phyloP scores from a whole-genome alignment of 306 rosid species.

The Prunus davidiana region DNA sequence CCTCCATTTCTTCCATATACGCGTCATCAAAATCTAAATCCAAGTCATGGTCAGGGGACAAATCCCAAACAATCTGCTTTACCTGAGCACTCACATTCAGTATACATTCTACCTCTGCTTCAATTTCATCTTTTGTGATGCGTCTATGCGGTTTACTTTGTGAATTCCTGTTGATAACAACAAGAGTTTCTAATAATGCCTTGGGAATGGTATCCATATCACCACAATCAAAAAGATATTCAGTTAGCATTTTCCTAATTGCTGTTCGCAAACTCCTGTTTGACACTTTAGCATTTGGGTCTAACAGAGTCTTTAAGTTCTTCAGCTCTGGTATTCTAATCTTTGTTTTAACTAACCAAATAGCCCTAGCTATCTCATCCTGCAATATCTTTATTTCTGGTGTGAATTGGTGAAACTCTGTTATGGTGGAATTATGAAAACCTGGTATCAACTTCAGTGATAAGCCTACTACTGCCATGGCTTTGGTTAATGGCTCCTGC shows the following conservation, averaged over 20 bases:
- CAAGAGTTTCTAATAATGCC: conserved; percentile 46
- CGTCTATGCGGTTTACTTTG: conserved; percentile 4
- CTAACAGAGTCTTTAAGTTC: conserved; percentile 50
- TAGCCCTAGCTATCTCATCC: conserved; percentile 64
- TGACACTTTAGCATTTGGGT: conserved; percentile 48
- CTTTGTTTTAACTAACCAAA: conserved; percentile 46
- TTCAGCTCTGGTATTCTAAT: conserved; percentile 39
- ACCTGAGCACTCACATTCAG: conserved; percentile 66
- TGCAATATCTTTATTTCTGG: conserved; percentile 62
- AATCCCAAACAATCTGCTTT: conserved; percentile 63
- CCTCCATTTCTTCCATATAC: conserved; percentile 66
- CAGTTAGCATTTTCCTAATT: conserved; percentile 53
- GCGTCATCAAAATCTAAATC: conserved; percentile 62
- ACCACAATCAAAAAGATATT: conserved; percentile 60
- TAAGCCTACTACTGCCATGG: conserved; percentile 77
- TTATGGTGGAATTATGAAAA: conserved; percentile 31
- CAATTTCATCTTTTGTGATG: conserved; percentile 41
- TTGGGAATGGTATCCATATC: conserved; percentile 67
- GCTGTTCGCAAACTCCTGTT: conserved; percentile 41
- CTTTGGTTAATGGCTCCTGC: conserved; percentile 68
- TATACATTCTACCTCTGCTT: conserved; percentile 62
- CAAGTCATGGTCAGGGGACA: conserved; percentile 48
- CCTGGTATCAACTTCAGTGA: conserved; percentile 50
- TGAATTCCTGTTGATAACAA: conserved; percentile 43
- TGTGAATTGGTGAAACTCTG: conserved; percentile 53